phyloP scores from a whole-genome alignment of 352 stramenopile genomes.

The Pythium brassicae region DNA sequence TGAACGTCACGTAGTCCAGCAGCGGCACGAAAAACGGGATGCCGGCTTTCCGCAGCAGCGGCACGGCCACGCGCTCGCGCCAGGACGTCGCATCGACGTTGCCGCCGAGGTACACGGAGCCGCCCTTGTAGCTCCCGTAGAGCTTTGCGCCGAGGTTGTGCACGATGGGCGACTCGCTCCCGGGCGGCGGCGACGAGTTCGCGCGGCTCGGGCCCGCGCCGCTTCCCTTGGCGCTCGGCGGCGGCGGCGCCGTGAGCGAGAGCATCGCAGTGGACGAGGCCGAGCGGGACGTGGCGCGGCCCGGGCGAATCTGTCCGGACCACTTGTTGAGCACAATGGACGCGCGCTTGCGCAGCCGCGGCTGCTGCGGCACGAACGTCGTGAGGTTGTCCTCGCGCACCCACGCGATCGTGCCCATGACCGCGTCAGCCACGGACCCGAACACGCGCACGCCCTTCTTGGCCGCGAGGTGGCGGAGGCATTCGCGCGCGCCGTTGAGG shows the following conservation, averaged over 20 bases:
- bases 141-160: constrained; percentile 39
- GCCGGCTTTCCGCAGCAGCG: constrained; percentile 57
- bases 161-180: constrained; percentile 21
- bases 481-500: constrained; percentile 77
- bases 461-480: constrained; percentile 58
- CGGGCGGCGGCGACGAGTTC: constrained; percentile 5
- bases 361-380: constrained; percentile 34
- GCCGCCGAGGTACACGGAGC: constrained; percentile 71
- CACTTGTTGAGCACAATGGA: constrained; percentile 74
- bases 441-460: constrained; percentile 50
- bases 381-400: constrained; percentile 46
- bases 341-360: constrained; percentile 64
- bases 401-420: constrained; percentile 44
- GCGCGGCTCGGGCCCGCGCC: neutral
- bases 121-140: constrained; percentile 39
- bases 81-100: constrained; percentile 71
- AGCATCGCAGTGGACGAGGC: constrained; percentile 58
- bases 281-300: constrained; percentile 52
- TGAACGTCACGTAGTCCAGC: constrained; percentile 66
- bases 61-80: constrained; percentile 71
- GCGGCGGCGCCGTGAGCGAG: constrained; percentile 25
- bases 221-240: constrained; percentile 20
- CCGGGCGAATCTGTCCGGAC: constrained; percentile 47
- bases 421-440: constrained; percentile 35
- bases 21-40: constrained; percentile 76